Conservation (phyloP, 2,329 filamentous ascomycete species). For the Alternaria sp. region DNA sequence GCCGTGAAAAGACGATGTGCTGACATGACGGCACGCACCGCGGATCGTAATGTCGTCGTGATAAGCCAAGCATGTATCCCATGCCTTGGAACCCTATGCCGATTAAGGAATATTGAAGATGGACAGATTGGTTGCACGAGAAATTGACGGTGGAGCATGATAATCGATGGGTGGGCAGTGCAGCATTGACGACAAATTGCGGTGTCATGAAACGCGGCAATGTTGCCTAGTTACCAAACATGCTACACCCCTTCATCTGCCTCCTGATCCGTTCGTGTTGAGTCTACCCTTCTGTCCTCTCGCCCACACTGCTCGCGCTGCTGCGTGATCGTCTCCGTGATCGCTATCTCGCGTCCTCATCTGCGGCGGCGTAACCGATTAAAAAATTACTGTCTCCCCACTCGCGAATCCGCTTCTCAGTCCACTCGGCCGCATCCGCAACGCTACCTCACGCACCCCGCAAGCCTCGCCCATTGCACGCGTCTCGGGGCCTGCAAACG, state of each 20-base stretch:
- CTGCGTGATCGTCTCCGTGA: constrained; percentile 6
- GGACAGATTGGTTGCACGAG: constrained; percentile 10
- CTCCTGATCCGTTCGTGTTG: constrained; percentile 17
- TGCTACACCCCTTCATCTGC: constrained; percentile 29
- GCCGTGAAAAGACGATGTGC: constrained; percentile 1
- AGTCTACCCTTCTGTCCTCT: constrained; percentile 9
- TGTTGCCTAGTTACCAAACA: constrained; percentile 23
- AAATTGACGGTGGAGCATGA: constrained; percentile 18
- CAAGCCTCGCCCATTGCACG: constrained; percentile 34
- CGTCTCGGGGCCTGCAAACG: constrained; percentile 25
- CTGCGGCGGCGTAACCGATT: constrained; percentile 34
- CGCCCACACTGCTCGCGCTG: not conserved
- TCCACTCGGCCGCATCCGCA: constrained; percentile 24
- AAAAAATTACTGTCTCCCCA: constrained; percentile 24
- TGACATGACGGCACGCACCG: not conserved
- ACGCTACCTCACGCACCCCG: constrained; percentile 38
- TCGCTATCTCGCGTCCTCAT: constrained; percentile 10
- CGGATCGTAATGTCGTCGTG: constrained; percentile 10
- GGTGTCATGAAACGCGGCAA: constrained; percentile 37
- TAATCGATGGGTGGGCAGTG: constrained; percentile 22
- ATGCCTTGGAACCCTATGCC: not conserved
- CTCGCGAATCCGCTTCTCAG: constrained; percentile 18
- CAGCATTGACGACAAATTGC: constrained; percentile 31
- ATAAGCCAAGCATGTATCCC: not conserved
- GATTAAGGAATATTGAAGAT: constrained; percentile 7